A percentile compares a stretch with the other conserved stretches of the same genome.
These are phyloP conservation scores for Vaccinium myrtillus DNA, from an alignment of 148 eudicot species.

Conservation along the genomic window DNA sequence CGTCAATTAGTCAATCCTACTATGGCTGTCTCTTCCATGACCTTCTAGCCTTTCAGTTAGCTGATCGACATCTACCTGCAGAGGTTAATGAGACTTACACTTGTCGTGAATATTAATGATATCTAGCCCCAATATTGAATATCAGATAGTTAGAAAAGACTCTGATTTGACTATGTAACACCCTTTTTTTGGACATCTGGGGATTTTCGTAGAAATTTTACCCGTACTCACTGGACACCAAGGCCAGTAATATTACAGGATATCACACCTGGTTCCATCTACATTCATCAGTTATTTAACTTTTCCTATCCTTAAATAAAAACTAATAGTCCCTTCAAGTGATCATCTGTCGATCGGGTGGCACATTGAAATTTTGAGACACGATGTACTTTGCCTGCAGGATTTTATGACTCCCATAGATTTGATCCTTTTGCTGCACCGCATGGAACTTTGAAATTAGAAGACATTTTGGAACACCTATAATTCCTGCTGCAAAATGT, in stretches of 20 bases:
- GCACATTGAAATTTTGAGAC: background rate
- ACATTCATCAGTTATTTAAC: constrained; percentile 6
- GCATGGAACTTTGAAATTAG: background rate
- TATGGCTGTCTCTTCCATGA: constrained; percentile 96
- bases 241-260: background rate
- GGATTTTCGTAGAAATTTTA: background rate
- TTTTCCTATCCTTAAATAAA: background rate
- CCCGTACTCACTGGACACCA: background rate
- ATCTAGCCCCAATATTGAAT: background rate
- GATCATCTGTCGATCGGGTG: background rate
- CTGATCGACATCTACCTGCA: constrained; percentile 80
- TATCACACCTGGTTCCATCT: background rate
- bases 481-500: constrained; percentile 2
- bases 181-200: background rate
- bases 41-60: constrained; percentile 87
- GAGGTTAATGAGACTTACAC: constrained; percentile 45
- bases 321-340: background rate
- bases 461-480: background rate
- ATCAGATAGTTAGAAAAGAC: background rate
- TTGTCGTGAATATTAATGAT: background rate
- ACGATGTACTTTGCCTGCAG: background rate
- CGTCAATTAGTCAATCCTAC: constrained; percentile 82
- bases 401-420: background rate
- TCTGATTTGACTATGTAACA: background rate
- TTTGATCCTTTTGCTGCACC: background rate